These are phyloP conservation scores for Entophlyctis helioformis DNA, from an alignment of 192 early-diverging fungal species.

Conservation along the genomic window DNA sequence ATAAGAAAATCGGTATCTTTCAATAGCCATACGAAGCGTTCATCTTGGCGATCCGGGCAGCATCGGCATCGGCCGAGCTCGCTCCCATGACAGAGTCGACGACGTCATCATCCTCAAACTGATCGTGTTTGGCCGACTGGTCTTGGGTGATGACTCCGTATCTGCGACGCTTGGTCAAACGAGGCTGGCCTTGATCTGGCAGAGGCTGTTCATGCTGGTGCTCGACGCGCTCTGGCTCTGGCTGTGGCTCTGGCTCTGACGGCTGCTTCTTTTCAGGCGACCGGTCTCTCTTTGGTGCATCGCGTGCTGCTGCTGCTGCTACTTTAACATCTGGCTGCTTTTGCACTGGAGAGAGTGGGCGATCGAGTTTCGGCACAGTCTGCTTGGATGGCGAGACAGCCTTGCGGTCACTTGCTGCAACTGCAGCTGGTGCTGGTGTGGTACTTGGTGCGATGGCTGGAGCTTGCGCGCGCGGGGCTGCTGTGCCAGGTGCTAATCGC, in stretches of 20 bases:
- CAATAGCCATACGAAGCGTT: conserved; percentile 21
- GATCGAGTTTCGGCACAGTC: neutral
- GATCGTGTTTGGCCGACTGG: conserved; percentile 10
- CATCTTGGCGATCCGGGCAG: conserved; percentile 1
- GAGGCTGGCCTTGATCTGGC: neutral
- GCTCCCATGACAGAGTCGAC: conserved; percentile 15
- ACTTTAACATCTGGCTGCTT: too few species aligned
- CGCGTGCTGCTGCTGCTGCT: neutral
- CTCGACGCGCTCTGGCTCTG: neutral
- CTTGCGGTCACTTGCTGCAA: neutral
- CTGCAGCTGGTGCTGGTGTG: neutral
- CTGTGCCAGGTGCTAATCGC: neutral
- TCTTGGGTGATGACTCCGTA: neutral
- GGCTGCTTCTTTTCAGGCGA: neutral
- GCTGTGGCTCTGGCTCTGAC: neutral
- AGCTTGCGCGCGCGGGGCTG: neutral
- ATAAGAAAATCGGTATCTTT: neutral
- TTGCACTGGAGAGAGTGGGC: too few species aligned
- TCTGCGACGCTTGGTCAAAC: too few species aligned
- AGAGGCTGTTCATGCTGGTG: neutral
- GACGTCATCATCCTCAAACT: conserved; percentile 18
- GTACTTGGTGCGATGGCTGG: neutral
- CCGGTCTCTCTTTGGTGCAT: neutral
- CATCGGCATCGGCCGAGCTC: conserved; percentile 1
- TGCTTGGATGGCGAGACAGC: neutral